Evolutionary conservation across 192 early-diverging fungal species (phyloP).

Genomic region (Backusella tarrabulga): DNA sequence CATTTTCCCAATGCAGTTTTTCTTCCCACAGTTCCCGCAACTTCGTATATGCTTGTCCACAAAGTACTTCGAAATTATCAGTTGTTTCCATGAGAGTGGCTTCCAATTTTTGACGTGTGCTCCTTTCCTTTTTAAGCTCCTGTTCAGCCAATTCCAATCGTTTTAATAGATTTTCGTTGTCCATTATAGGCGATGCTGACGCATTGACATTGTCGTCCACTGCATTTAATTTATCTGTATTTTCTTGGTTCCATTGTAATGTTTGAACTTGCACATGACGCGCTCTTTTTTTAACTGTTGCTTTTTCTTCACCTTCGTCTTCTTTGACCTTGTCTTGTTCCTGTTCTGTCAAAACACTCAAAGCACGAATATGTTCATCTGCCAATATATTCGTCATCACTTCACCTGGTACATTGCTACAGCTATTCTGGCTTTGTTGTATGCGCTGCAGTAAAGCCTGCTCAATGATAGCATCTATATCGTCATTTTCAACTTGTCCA

Average conservation of each 20-base stretch:
- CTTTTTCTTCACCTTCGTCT: neutral
- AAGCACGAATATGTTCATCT: conserved; percentile 23
- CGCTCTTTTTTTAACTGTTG: conserved; percentile 10
- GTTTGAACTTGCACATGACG: conserved; percentile 36
- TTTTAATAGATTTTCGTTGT: neutral
- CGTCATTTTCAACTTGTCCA: neutral
- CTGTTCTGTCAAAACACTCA: conserved; percentile 10
- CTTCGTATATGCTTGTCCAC: conserved; percentile 48
- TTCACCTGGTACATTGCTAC: conserved; percentile 9
- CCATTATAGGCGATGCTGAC: neutral
- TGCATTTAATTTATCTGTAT: conserved; percentile 2
- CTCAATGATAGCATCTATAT: conserved; percentile 6
- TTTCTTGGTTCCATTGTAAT: neutral
- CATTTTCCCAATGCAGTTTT: conserved; percentile 30
- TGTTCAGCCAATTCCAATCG: conserved; percentile 4
- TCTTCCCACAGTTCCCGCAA: conserved; percentile 49
- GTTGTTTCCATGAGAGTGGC: conserved; percentile 45
- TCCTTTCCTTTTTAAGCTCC: conserved; percentile 10
- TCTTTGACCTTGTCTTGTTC: neutral
- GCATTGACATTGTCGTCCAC: neutral
- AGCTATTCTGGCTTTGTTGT: neutral
- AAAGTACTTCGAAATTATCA: conserved; percentile 48
- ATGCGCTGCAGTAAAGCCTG: conserved; percentile 5
- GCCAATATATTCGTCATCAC: conserved; percentile 5
- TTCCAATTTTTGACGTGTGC: conserved; percentile 24